phyloP scores from a whole-genome alignment of 257 asterid genomes.

The Ophiorrhiza pumila region DNA sequence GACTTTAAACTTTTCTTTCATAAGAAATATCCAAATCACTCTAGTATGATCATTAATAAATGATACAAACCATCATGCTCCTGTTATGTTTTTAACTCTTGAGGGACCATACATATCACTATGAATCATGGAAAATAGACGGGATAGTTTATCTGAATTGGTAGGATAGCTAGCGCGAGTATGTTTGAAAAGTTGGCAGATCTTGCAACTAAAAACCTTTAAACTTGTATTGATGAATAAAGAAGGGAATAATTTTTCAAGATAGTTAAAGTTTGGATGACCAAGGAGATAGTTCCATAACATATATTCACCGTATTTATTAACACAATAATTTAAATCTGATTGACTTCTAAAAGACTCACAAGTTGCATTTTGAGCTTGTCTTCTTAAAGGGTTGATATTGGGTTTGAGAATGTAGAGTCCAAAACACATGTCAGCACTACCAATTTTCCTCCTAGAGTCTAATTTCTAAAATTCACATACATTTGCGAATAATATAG shows the following conservation, averaged over 20 bases:
- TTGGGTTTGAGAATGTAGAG: not conserved
- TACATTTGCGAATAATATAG: not conserved
- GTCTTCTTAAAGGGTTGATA: not conserved
- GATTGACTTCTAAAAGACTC: not conserved
- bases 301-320: not conserved
- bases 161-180: too few relatives aligned
- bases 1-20: too few relatives aligned
- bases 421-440: not conserved
- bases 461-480: constrained; percentile 10
- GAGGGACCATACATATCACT: too few relatives aligned
- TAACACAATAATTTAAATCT: not conserved
- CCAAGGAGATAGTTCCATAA: constrained; percentile 5
- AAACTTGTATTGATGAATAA: constrained; percentile 3
- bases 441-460: constrained; percentile 10
- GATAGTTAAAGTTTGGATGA: constrained; percentile 12
- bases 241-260: not conserved
- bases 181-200: constrained; percentile 4
- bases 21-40: too few relatives aligned
- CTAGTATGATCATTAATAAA: too few relatives aligned
- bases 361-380: constrained; percentile 2
- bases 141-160: constrained; percentile 5
- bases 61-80: too few relatives aligned
- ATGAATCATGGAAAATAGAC: too few relatives aligned
- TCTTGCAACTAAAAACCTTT: constrained; percentile 6
- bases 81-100: too few relatives aligned